Percentiles rank a stretch among this genome's conserved stretches.
Evolutionary conservation across 305 asterid species (phyloP).

Genomic region (Fraxinus albicans): DNA sequence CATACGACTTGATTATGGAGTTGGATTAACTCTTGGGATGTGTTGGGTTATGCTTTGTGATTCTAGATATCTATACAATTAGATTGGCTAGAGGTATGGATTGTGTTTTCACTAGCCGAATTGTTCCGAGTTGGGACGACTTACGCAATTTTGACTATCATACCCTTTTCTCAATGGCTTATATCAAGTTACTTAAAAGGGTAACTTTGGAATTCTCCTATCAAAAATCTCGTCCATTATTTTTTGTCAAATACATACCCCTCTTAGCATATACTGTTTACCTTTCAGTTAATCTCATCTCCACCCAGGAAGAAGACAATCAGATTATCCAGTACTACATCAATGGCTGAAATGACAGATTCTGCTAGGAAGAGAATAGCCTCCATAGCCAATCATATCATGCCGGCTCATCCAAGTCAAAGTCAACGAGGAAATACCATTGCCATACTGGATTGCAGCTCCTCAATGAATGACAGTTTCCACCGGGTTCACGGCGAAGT

Average conservation of each 20-base stretch:
- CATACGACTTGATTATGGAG: too few relatives aligned
- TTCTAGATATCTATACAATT: not conserved
- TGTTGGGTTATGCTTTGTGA: not conserved
- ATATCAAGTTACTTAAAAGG: too few relatives aligned
- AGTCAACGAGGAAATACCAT: slow-evolving; percentile 18
- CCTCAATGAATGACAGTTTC: slow-evolving; percentile 60
- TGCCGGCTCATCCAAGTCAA: slow-evolving; percentile 31
- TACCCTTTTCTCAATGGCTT: too few relatives aligned
- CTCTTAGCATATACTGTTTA: not conserved
- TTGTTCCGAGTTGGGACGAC: not conserved
- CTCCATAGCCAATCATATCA: slow-evolving; percentile 54
- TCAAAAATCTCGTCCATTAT: not conserved
- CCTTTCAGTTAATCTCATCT: not conserved
- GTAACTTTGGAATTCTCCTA: not conserved
- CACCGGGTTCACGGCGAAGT: slow-evolving; percentile 76
- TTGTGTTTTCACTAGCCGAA: not conserved
- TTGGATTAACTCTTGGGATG: not conserved
- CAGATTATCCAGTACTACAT: not conserved
- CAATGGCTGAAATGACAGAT: slow-evolving; percentile 46
- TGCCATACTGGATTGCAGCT: slow-evolving; percentile 50
- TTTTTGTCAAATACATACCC: not conserved
- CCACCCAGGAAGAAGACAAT: not conserved
- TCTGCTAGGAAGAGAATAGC: slow-evolving; percentile 50
- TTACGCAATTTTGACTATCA: not conserved
- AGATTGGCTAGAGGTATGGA: not conserved